Percentiles rank a stretch among this genome's conserved stretches.
These are phyloP conservation scores for Solanum dulcamara DNA, from an alignment of 257 asterid species.

Conservation along the genomic window DNA sequence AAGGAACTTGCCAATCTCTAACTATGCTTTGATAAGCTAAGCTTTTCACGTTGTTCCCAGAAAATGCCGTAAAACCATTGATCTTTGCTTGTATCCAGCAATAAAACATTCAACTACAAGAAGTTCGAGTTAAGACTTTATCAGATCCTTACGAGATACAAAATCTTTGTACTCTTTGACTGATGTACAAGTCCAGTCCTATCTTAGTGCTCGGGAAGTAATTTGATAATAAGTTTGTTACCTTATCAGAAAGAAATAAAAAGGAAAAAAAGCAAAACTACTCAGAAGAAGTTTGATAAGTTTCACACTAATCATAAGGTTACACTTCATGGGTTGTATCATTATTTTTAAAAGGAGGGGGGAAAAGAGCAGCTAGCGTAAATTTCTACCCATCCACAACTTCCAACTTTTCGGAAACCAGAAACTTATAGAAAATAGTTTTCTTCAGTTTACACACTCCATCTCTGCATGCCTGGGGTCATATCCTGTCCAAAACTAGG, in stretches of 20 bases:
- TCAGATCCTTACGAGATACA: background rate
- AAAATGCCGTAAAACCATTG: no score
- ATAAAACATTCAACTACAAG: no score
- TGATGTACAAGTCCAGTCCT: background rate
- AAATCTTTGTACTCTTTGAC: background rate
- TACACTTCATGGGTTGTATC: slow-evolving; percentile 1
- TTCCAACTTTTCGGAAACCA: background rate
- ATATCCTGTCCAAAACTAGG: background rate
- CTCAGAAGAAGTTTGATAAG: background rate
- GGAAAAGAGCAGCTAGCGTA: background rate
- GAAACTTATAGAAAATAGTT: background rate
- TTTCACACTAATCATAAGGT: background rate
- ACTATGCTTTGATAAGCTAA: no score
- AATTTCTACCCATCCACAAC: background rate
- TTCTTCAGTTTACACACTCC: background rate
- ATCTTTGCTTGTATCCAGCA: no score
- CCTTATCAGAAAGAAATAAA: background rate
- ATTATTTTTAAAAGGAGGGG: background rate
- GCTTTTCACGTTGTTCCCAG: no score
- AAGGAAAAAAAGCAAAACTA: background rate
- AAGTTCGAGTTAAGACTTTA: no score
- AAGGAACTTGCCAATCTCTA: no score
- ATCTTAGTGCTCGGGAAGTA: background rate
- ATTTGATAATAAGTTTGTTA: background rate
- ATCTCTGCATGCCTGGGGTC: background rate